Conservation (phyloP, 129 eudicot species). For the Tanacetum coccineum region DNA sequence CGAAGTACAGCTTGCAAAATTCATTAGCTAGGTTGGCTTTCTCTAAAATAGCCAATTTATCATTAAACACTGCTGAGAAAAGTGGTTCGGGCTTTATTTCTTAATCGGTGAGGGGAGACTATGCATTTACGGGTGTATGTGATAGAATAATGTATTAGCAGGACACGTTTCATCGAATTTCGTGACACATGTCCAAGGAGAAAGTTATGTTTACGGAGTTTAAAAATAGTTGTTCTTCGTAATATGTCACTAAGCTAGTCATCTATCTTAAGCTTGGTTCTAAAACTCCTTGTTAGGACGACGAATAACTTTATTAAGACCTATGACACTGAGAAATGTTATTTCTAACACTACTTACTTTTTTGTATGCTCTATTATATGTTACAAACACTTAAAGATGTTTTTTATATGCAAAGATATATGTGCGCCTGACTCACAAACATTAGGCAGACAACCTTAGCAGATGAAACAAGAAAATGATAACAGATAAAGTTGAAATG, state of each 20-base stretch:
- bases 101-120: conserved; percentile 31
- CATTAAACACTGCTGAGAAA: conserved; percentile 30
- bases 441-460: conserved; percentile 1
- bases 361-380: not conserved
- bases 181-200: conserved; percentile 25
- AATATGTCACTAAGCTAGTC: not conserved
- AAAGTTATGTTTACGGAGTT: conserved; percentile 12
- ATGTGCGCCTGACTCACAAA: too few relatives aligned
- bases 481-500: not conserved
- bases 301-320: not conserved
- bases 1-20: conserved; percentile 38
- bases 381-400: not conserved
- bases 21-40: conserved; percentile 25
- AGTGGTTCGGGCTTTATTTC: conserved; percentile 24
- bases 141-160: conserved; percentile 14
- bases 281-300: too few relatives aligned
- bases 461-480: not conserved
- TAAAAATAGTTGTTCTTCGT: not conserved
- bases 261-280: not conserved
- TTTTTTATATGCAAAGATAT: too few relatives aligned
- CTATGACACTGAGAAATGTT: not conserved
- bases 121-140: conserved; percentile 18
- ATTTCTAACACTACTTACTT: not conserved
- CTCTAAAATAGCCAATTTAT: conserved; percentile 24
- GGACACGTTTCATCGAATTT: conserved; percentile 21